phyloP scores from a whole-genome alignment of 208 protist genomes.

The Leishmania lainsoni region DNA sequence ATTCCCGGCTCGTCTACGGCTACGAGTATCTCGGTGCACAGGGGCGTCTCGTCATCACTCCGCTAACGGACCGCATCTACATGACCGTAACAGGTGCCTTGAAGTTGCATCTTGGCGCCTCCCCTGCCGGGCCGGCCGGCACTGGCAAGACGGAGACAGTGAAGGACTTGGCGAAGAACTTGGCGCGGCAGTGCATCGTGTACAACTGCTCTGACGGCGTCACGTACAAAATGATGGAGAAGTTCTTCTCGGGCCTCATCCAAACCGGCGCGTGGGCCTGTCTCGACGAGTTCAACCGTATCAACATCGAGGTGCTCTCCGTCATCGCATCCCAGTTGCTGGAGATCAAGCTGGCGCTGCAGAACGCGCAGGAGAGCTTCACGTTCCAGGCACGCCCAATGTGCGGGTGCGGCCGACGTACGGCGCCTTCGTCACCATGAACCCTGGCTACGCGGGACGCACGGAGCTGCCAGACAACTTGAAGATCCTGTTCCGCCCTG shows the following conservation, averaged over 20 bases:
- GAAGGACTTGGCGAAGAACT: slow-evolving; percentile 97
- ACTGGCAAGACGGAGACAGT: slow-evolving; percentile 98
- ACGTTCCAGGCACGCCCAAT: slow-evolving; percentile 95
- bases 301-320: slow-evolving; percentile 98
- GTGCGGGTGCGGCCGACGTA: slow-evolving; percentile 95
- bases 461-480: slow-evolving; percentile 99
- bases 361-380: slow-evolving; percentile 83
- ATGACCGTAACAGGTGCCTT: slow-evolving; percentile 97
- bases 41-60: slow-evolving; percentile 97
- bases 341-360: slow-evolving; percentile 95
- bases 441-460: slow-evolving; percentile 98
- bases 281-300: slow-evolving; percentile 99
- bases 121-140: slow-evolving; percentile 94
- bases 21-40: slow-evolving; percentile 98
- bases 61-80: slow-evolving; percentile 98
- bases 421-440: slow-evolving; percentile 99
- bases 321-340: slow-evolving; percentile 98
- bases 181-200: slow-evolving; percentile 96
- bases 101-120: slow-evolving; percentile 95
- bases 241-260: slow-evolving; percentile 97
- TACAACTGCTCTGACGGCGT: slow-evolving; percentile 98
- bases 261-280: slow-evolving; percentile 98
- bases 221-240: slow-evolving; percentile 98
- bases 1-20: slow-evolving; percentile 96
- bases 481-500: slow-evolving; percentile 97